phyloP scores from a whole-genome alignment of 768 basidiomycete species.

The Podaxis sp. region DNA sequence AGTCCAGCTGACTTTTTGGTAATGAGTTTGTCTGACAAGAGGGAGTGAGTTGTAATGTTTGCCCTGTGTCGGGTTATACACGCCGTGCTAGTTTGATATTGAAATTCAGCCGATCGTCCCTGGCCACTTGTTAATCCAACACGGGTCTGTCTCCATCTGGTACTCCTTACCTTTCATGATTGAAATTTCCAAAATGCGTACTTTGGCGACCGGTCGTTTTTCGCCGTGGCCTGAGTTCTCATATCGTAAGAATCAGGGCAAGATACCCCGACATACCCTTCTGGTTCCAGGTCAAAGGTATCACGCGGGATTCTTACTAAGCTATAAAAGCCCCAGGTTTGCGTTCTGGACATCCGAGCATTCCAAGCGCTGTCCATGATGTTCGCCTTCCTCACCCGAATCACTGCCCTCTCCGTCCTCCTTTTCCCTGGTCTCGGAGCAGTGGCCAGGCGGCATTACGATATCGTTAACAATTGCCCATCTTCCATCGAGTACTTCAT shows the following conservation, averaged over 20 bases:
- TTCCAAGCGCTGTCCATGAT: not conserved
- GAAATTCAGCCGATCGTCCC: no score
- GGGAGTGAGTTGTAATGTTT: no score
- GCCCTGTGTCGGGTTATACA: no score
- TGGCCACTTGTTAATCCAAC: no score
- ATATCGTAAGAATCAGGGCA: not conserved
- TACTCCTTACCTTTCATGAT: no score
- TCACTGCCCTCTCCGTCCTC: not conserved
- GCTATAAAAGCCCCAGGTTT: not conserved
- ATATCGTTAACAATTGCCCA: slow-evolving; percentile 1
- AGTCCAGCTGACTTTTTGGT: no score
- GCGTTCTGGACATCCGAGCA: not conserved
- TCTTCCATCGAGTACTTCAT: slow-evolving; percentile 9
- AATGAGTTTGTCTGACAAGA: no score
- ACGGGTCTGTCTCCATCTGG: no score
- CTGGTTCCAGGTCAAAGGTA: not conserved
- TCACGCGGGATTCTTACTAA: not conserved
- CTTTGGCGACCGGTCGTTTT: not conserved
- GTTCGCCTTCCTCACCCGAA: not conserved
- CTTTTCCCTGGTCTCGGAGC: not conserved
- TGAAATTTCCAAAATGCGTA: no score
- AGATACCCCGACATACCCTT: no score
- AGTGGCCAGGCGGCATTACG: slow-evolving; percentile 7
- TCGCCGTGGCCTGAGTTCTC: not conserved
- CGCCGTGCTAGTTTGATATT: no score